Percentiles rank a stretch among this genome's conserved stretches.
phyloP scores from a whole-genome alignment of 1,139 yeast genomes.

The Starmera stellimalicola region DNA sequence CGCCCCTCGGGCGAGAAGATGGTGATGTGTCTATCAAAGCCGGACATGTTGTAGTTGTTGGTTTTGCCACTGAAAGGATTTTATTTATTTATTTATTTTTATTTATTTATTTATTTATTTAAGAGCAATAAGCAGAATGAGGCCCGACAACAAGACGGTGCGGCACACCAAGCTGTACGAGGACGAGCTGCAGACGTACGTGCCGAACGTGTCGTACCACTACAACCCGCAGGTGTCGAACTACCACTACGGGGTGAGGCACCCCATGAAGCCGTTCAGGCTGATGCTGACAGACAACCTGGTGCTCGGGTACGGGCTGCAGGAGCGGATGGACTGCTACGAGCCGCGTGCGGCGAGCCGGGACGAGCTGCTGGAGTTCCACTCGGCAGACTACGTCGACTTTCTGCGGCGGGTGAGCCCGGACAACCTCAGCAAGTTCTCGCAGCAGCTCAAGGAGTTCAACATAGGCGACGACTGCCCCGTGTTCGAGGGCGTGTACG shows the following conservation, averaged over 20 bases:
- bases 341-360: conserved; percentile 74
- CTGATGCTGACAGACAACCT: conserved; percentile 90
- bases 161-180: conserved; percentile 53
- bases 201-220: conserved; percentile 72
- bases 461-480: conserved; percentile 98
- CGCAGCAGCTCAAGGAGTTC: conserved; percentile 59
- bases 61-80: neutral
- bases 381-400: conserved; percentile 79
- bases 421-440: conserved; percentile 53
- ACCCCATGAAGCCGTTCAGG: conserved; percentile 98
- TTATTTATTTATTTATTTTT: too few relatives aligned
- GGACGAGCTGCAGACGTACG: conserved; percentile 23
- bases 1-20: conserved; percentile 98
- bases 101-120: too few relatives aligned
- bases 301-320: conserved; percentile 74
- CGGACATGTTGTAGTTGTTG: conserved; percentile 24
- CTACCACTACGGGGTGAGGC: conserved; percentile 85
- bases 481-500: conserved; percentile 89
- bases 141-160: conserved; percentile 44
- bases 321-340: conserved; percentile 85
- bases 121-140: neutral
- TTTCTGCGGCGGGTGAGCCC: conserved; percentile 79
- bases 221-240: conserved; percentile 75
- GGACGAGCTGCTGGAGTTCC: conserved; percentile 72
- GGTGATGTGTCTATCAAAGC: conserved; percentile 97